Evolutionary conservation across 805 yeast species (phyloP).

Genomic region (Kazachstania psychrophila): DNA sequence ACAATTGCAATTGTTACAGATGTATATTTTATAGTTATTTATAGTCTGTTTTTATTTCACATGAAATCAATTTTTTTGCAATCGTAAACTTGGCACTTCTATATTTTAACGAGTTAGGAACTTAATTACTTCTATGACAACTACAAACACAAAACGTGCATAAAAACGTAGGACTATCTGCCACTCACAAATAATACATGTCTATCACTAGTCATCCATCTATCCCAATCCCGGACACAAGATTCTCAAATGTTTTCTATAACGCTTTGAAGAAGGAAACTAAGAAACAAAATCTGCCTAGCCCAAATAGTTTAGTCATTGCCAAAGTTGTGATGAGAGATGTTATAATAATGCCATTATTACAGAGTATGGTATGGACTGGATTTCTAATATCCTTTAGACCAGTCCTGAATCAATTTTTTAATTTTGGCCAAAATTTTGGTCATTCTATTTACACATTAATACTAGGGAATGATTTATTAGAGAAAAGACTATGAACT

Average conservation of each 20-base stretch:
- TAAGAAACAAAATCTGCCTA: slow-evolving; percentile 11
- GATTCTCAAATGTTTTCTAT: slow-evolving; percentile 56
- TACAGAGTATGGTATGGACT: slow-evolving; percentile 44
- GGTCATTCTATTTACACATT: neutral
- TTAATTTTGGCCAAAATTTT: neutral
- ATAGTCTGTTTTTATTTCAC: no score
- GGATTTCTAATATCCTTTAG: slow-evolving; percentile 31
- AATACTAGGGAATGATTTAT: slow-evolving; percentile 1
- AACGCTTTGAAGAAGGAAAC: slow-evolving; percentile 30
- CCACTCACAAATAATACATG: no score
- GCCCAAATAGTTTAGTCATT: slow-evolving; percentile 11
- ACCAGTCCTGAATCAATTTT: slow-evolving; percentile 28
- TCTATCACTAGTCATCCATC: neutral
- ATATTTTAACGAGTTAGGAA: no score
- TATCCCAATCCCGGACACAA: slow-evolving; percentile 47
- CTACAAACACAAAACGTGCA: no score
- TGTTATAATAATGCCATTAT: slow-evolving; percentile 43
- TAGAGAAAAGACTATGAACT: no score
- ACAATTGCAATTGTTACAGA: no score
- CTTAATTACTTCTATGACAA: no score
- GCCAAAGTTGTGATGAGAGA: slow-evolving; percentile 41
- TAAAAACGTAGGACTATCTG: no score
- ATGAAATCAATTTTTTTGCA: no score
- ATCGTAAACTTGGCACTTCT: no score
- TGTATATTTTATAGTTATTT: no score